Conservation (phyloP, 2,329 filamentous ascomycete genomes). For the Scolecobasidium constrictum region DNA sequence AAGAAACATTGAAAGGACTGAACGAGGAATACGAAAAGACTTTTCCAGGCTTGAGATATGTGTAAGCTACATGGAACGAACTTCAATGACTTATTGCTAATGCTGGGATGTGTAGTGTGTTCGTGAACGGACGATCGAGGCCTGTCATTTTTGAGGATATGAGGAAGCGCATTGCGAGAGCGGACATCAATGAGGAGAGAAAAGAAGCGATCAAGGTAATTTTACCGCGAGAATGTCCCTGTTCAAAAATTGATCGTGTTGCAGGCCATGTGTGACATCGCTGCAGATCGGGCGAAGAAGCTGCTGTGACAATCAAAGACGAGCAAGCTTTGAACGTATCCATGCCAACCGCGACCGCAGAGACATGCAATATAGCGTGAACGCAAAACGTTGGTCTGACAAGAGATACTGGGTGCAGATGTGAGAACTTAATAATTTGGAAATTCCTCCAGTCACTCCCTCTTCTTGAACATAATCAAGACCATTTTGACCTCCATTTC, state of each 20-base stretch:
- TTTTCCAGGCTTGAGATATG: conserved; percentile 77
- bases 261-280: conserved; percentile 87
- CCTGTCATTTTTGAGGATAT: conserved; percentile 74
- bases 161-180: conserved; percentile 58
- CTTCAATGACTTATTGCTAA: neutral
- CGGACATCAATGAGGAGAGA: conserved; percentile 57
- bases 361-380: too few species aligned
- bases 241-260: conserved; percentile 1
- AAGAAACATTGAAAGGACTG: conserved; percentile 45
- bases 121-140: conserved; percentile 72
- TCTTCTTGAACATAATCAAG: neutral
- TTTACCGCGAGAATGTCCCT: conserved; percentile 10
- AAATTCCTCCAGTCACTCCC: too few species aligned
- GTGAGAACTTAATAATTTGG: too few species aligned
- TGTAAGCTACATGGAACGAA: conserved; percentile 30
- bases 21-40: conserved; percentile 70
- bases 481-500: neutral
- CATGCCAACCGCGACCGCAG: too few species aligned
- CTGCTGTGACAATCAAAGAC: conserved; percentile 22
- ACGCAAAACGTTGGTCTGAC: too few species aligned
- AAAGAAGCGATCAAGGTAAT: conserved; percentile 62
- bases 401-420: too few species aligned
- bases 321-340: too few species aligned
- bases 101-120: conserved; percentile 43
- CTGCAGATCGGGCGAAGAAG: conserved; percentile 65